Conservation (phyloP, 495 filamentous ascomycete species). For the Daldinia childiae region DNA sequence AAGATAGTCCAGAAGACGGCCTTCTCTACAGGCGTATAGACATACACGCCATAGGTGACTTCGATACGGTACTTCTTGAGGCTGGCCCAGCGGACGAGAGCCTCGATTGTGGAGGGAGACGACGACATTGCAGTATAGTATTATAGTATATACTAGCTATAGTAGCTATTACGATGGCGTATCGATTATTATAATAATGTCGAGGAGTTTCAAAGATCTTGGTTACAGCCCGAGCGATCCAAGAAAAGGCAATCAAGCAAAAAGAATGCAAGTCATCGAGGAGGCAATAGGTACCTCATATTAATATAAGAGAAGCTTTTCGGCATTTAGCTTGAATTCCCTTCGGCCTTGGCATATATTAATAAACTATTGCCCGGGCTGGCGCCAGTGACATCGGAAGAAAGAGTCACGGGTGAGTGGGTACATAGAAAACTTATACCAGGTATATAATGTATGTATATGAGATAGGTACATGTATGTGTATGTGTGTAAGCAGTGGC, state of each 20-base stretch:
- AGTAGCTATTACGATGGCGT: slow-evolving; percentile 5
- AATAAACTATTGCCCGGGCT: slow-evolving; percentile 9
- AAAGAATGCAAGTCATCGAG: neutral
- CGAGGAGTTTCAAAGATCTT: slow-evolving; percentile 13
- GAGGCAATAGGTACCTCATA: slow-evolving; percentile 3
- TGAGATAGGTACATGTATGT: neutral
- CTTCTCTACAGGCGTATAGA: slow-evolving; percentile 59
- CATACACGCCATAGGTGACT: slow-evolving; percentile 58
- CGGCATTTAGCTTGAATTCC: slow-evolving; percentile 22
- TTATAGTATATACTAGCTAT: neutral
- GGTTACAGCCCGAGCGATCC: slow-evolving; percentile 7
- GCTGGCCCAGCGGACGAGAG: slow-evolving; percentile 48
- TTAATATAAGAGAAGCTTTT: slow-evolving; percentile 1
- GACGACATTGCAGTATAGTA: slow-evolving; percentile 14
- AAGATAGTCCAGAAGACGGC: slow-evolving; percentile 49
- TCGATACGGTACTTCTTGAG: slow-evolving; percentile 62
- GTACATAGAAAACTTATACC: neutral
- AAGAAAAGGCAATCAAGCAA: slow-evolving; percentile 2
- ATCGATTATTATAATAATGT: neutral
- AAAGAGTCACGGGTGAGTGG: slow-evolving; percentile 3
- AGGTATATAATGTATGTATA: neutral
- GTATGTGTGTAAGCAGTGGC: slow-evolving; percentile 5
- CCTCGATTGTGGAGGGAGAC: slow-evolving; percentile 29
- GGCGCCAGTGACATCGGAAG: neutral
- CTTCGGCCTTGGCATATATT: slow-evolving; percentile 28